Evolutionary conservation across 495 filamentous ascomycete genomes (phyloP), one percentile per base, ranked within the genome.

Genomic region (Neurospora sp.): DNA sequence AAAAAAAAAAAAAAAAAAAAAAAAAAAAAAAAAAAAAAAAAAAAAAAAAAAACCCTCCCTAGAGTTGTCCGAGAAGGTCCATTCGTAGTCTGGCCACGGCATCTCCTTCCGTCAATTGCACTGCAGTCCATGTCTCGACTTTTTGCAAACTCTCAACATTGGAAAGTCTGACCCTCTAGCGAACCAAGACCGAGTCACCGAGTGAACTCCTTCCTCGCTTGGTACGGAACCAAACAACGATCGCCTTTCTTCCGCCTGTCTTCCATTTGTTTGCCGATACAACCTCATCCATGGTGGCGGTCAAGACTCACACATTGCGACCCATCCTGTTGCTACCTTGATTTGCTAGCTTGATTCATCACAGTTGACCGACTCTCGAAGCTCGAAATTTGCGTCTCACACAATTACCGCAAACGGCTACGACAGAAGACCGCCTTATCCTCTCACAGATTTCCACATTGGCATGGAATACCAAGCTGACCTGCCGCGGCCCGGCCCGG

Each of bases 401-500:
- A 61, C 22, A 61, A 31, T 35, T 16, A 27, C 27, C 22, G 53
- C 22, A 8, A 6, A 61, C 22, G 22, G 27, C 27, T 22, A 31
- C 53, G 22, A 61, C 53, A 61, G 22, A 61, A 61, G 27, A 61
- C 53, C 12, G 27, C 22, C 22, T 16, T 27, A 16, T 16, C 20
- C 14, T 8, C 20, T 22, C 53, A 3, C 10, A 61, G 7, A n/a
- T 35, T 61, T 16, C 6, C 22, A 31, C 53, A 12, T 61, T 12
- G 22, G 6, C 10, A 61, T 61, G 53, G 53, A 3, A 16, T 31
- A 61, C 53, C 20, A 61, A 31, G 22, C 53, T 61, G 53, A 61
- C 53, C 27, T 35, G 61, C 71, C 69, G 70, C 70, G 71, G 73
- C 42, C 72, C 74, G 76, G 75, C 12, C 74, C 75, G 65, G 71